These are phyloP conservation scores for Colletotrichum tabaci DNA, from an alignment of 2,329 filamentous ascomycete genomes.

Conservation along the genomic window DNA sequence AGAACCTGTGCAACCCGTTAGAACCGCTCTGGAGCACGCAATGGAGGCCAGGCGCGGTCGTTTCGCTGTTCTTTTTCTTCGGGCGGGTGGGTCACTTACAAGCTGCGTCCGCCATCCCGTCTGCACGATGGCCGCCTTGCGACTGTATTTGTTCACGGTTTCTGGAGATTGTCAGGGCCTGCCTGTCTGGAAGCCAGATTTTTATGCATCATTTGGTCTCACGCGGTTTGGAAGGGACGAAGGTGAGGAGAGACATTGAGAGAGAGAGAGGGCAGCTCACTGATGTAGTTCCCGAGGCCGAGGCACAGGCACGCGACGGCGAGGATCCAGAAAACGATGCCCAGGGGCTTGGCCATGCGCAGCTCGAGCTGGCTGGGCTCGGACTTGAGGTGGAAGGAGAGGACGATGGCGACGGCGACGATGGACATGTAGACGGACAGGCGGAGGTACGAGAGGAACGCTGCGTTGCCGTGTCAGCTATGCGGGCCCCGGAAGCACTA, in stretches of 20 bases:
- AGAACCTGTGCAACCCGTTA: conserved; percentile 65
- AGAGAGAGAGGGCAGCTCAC: conserved; percentile 56
- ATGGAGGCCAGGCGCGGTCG: too few species aligned
- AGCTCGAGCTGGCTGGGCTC: conserved; percentile 80
- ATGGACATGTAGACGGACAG: conserved; percentile 92
- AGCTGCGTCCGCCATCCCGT: conserved; percentile 93
- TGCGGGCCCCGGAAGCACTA: too few species aligned
- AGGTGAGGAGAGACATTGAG: too few species aligned
- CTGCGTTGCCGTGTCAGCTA: conserved; percentile 50
- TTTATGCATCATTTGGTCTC: too few species aligned
- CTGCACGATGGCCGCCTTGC: conserved; percentile 87
- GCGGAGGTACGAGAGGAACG: conserved; percentile 92
- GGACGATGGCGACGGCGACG: conserved; percentile 89
- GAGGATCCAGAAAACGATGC: conserved; percentile 89
- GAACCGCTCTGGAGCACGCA: background rate
- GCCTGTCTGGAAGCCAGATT: too few species aligned
- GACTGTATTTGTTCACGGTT: conserved; percentile 84
- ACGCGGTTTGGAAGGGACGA: too few species aligned
- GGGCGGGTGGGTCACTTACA: conserved; percentile 61
- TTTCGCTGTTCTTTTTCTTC: too few species aligned
- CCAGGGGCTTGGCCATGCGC: conserved; percentile 85
- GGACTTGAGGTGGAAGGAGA: conserved; percentile 91
- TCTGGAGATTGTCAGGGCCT: conserved; percentile 54
- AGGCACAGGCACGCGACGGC: conserved; percentile 82
- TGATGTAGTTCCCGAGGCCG: conserved; percentile 90